Conservation (phyloP, 805 yeast species). For the Yarrowia sp. region DNA sequence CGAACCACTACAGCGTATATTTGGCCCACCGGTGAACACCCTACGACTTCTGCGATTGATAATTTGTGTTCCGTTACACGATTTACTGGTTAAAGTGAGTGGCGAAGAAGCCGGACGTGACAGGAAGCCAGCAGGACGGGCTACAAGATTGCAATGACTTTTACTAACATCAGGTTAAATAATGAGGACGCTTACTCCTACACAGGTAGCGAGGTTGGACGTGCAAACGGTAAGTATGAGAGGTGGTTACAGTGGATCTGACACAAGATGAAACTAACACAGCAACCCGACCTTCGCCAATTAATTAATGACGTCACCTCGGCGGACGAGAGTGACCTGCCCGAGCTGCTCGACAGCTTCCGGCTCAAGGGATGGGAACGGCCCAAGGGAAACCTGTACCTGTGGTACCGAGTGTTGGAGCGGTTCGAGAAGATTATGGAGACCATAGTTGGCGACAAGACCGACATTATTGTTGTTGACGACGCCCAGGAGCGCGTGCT, state of each 20-base stretch:
- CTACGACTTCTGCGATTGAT: slow-evolving; percentile 17
- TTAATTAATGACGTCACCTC: slow-evolving; percentile 40
- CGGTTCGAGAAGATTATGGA: slow-evolving; percentile 74
- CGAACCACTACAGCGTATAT: not conserved
- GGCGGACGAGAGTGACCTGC: slow-evolving; percentile 54
- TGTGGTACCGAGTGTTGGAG: slow-evolving; percentile 80
- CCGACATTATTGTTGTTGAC: slow-evolving; percentile 49
- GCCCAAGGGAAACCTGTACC: slow-evolving; percentile 71
- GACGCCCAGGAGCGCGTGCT: slow-evolving; percentile 57
- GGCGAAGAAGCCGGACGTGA: slow-evolving; percentile 11
- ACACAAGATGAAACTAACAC: not conserved
- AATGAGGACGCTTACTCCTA: slow-evolving; percentile 35
- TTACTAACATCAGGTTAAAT: slow-evolving; percentile 21
- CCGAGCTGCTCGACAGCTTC: slow-evolving; percentile 52
- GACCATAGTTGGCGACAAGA: slow-evolving; percentile 54
- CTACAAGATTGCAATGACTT: not conserved
- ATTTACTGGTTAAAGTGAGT: slow-evolving; percentile 24
- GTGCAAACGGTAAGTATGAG: slow-evolving; percentile 27
- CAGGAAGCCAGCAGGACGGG: not conserved
- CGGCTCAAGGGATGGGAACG: slow-evolving; percentile 58
- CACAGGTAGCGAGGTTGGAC: slow-evolving; percentile 36
- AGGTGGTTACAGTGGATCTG: not conserved
- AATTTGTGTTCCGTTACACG: slow-evolving; percentile 5
- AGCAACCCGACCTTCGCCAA: slow-evolving; percentile 43
- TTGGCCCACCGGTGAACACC: slow-evolving; percentile 13